Percentiles rank a stretch among this genome's conserved stretches.
These are phyloP conservation scores for Aristolochia californica DNA, from an alignment of 164 flowering plant genomes.

Conservation along the genomic window DNA sequence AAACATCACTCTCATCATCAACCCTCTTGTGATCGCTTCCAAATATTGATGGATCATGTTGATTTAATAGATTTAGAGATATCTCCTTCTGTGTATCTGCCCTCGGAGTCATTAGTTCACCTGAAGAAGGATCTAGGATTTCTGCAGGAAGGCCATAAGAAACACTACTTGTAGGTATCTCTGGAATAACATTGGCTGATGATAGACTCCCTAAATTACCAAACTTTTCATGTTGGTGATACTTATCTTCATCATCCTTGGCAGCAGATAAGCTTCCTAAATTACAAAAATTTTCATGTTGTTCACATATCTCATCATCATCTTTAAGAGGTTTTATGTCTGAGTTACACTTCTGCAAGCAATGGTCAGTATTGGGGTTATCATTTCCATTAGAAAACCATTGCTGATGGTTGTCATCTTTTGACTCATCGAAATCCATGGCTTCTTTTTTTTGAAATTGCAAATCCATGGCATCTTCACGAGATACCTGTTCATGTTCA, in stretches of 20 bases:
- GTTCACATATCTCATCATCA: constrained; percentile 11
- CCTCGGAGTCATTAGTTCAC: constrained; percentile 31
- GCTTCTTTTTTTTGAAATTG: too few relatives aligned
- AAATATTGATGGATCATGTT: constrained; percentile 31
- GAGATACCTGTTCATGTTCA: constrained; percentile 17
- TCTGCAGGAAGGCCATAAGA: constrained; percentile 27
- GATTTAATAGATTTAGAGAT: constrained; percentile 6
- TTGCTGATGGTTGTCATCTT: constrained; percentile 12
- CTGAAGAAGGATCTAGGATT: constrained; percentile 27
- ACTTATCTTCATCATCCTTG: constrained; percentile 10
- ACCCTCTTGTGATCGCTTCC: constrained; percentile 42
- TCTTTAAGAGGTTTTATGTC: neutral
- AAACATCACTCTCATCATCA: constrained; percentile 29
- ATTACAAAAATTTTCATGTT: constrained; percentile 10
- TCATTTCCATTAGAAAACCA: neutral
- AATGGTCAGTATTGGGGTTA: constrained; percentile 9
- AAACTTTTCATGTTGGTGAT: constrained; percentile 10
- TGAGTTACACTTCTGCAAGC: constrained; percentile 34
- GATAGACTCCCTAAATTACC: constrained; percentile 24
- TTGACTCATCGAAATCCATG: constrained; percentile 37
- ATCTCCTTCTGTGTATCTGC: constrained; percentile 16
- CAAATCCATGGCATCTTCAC: too few relatives aligned
- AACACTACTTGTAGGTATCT: constrained; percentile 27
- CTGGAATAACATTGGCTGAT: constrained; percentile 37
- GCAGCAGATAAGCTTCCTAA: constrained; percentile 31